Evolutionary conservation across 129 eudicot genomes (phyloP).

Genomic region (Arctium minus): DNA sequence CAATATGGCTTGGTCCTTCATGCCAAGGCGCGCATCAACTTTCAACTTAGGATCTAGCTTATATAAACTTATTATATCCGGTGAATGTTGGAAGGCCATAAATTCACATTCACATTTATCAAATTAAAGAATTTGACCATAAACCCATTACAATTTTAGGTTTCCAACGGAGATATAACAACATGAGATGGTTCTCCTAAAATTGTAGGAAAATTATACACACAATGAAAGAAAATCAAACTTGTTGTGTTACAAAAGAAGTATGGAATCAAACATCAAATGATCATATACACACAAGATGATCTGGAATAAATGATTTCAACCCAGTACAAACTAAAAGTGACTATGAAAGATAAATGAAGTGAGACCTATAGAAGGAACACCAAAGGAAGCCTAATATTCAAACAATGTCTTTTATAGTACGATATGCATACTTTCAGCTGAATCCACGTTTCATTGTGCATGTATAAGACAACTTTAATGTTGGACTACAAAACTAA

Average conservation of each 20-base stretch:
- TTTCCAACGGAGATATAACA: too few relatives aligned
- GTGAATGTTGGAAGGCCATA: too few relatives aligned
- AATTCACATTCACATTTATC: too few relatives aligned
- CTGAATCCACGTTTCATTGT: neutral
- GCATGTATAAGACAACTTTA: neutral
- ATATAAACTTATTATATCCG: too few relatives aligned
- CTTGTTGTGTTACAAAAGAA: neutral
- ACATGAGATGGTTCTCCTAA: neutral
- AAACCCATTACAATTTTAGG: too few relatives aligned
- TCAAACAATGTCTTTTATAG: too few relatives aligned
- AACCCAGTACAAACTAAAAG: neutral
- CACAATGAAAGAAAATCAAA: neutral
- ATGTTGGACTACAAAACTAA: neutral
- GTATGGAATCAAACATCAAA: neutral
- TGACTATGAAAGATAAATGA: slow-evolving; percentile 2
- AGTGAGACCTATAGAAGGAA: neutral
- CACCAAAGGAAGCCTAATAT: too few relatives aligned
- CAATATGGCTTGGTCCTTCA: too few relatives aligned
- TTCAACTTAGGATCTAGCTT: too few relatives aligned
- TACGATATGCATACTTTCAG: neutral
- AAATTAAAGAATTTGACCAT: too few relatives aligned
- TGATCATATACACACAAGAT: neutral
- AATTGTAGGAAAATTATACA: neutral
- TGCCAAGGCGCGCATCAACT: too few relatives aligned
- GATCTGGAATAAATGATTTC: neutral